Conservation (phyloP, 805 yeast species). For the Naumovozyma castellii region DNA sequence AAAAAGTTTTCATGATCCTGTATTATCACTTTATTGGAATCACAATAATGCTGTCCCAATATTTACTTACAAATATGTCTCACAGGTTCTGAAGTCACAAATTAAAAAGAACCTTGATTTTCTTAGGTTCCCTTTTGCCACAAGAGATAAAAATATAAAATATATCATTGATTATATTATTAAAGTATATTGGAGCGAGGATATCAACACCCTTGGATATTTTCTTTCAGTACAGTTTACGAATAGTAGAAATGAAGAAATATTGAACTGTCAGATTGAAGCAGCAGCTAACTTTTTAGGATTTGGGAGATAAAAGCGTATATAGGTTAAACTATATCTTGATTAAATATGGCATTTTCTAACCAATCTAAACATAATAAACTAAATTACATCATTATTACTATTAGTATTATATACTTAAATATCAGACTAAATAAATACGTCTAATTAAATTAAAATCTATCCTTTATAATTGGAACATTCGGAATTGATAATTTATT, state of each 20-base stretch:
- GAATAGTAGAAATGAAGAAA: slow-evolving; percentile 13
- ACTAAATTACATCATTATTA: not conserved
- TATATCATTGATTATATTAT: slow-evolving; percentile 29
- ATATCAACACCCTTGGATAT: slow-evolving; percentile 14
- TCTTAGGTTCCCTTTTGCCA: slow-evolving; percentile 29
- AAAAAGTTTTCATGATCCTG: too few species aligned
- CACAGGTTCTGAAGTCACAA: slow-evolving; percentile 20
- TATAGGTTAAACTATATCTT: too few species aligned
- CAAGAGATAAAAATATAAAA: slow-evolving; percentile 26
- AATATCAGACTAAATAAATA: not conserved
- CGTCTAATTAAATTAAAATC: not conserved
- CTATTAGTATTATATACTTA: too few species aligned
- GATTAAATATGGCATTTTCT: too few species aligned
- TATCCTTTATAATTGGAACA: not conserved
- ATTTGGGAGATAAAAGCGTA: slow-evolving; percentile 5
- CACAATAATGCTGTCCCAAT: not conserved
- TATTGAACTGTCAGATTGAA: slow-evolving; percentile 18
- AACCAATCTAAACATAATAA: too few species aligned
- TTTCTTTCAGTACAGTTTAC: slow-evolving; percentile 13
- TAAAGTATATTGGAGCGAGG: slow-evolving; percentile 29
- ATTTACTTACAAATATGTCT: slow-evolving; percentile 3
- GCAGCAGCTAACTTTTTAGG: slow-evolving; percentile 22
- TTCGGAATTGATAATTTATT: not conserved
- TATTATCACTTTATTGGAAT: not conserved
- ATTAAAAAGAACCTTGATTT: slow-evolving; percentile 27